phyloP scores from a whole-genome alignment of 2,329 filamentous ascomycete genomes.

The Fusarium hostae region DNA sequence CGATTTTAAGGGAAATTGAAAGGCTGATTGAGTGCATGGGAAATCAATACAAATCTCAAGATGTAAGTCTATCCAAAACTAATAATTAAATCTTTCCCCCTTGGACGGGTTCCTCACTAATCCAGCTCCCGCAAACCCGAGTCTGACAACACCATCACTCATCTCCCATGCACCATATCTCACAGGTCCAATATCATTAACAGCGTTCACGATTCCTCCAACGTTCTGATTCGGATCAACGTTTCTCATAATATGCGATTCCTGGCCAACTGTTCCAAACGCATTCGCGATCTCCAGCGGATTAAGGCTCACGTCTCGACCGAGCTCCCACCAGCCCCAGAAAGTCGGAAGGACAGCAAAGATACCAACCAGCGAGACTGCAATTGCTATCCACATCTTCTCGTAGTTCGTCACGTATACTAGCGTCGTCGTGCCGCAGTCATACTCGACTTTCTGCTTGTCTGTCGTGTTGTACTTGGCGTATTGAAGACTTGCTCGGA shows the following conservation, averaged over 20 bases:
- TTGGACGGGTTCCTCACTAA: slow-evolving; percentile 31
- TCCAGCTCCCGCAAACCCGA: slow-evolving; percentile 32
- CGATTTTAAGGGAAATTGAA: too few relatives aligned
- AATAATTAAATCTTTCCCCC: slow-evolving; percentile 38
- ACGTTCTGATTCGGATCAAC: slow-evolving; percentile 38
- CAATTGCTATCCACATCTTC: slow-evolving; percentile 36
- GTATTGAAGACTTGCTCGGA: slow-evolving; percentile 38
- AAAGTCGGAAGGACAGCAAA: slow-evolving; percentile 32
- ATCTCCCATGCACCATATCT: slow-evolving; percentile 40
- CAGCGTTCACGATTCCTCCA: slow-evolving; percentile 20
- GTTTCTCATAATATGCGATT: slow-evolving; percentile 30
- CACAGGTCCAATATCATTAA: slow-evolving; percentile 25
- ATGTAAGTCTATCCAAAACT: background rate
- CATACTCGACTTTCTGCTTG: slow-evolving; percentile 21
- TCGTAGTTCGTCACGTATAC: slow-evolving; percentile 36
- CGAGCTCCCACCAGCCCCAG: slow-evolving; percentile 43
- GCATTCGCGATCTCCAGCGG: slow-evolving; percentile 40
- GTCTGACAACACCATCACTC: slow-evolving; percentile 26
- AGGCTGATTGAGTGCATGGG: too few relatives aligned
- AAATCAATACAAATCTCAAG: too few relatives aligned
- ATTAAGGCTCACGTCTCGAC: slow-evolving; percentile 37
- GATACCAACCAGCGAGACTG: slow-evolving; percentile 31
- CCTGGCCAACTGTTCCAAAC: slow-evolving; percentile 28
- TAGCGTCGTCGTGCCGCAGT: slow-evolving; percentile 21
- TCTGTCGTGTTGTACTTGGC: slow-evolving; percentile 33